Conservation (phyloP, 495 filamentous ascomycete genomes). For the Tuber magnatum region DNA sequence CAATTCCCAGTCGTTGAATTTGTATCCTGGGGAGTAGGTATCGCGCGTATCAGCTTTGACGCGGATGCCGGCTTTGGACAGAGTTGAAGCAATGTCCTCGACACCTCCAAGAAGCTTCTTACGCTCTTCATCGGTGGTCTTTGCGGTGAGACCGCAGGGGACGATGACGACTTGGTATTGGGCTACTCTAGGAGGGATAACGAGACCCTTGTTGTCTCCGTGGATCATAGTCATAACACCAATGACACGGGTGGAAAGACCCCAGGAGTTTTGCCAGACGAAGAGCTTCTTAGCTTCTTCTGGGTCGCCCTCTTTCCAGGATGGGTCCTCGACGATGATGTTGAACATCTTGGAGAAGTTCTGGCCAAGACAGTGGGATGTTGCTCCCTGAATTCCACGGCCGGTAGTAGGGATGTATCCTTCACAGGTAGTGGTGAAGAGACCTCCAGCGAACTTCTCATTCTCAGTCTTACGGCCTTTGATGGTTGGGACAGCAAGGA, state of each 20-base stretch:
- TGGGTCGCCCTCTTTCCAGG: constrained; percentile 54
- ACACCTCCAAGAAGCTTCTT: constrained; percentile 63
- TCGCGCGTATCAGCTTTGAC: constrained; percentile 70
- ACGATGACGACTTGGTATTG: constrained; percentile 77
- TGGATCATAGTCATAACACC: constrained; percentile 98
- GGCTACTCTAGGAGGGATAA: constrained; percentile 79
- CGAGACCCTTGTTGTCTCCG: constrained; percentile 85
- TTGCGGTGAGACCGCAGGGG: constrained; percentile 88
- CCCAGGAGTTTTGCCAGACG: constrained; percentile 99
- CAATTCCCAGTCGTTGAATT: constrained; percentile 97
- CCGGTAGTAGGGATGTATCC: constrained; percentile 92
- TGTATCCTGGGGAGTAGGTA: constrained; percentile 85
- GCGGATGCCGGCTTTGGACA: constrained; percentile 62
- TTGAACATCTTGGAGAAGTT: constrained; percentile 99
- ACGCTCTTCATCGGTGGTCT: constrained; percentile 69
- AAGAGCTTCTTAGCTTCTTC: constrained; percentile 62
- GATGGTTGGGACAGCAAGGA: constrained; percentile 89
- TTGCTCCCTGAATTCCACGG: constrained; percentile 91
- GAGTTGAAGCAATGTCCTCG: constrained; percentile 55
- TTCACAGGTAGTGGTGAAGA: constrained; percentile 91
- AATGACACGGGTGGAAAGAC: constrained; percentile 87
- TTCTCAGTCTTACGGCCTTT: constrained; percentile 85
- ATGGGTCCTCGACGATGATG: constrained; percentile 90
- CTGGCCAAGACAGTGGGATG: constrained; percentile 87
- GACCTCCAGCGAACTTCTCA: constrained; percentile 93